These are phyloP conservation scores for Calonectria crousiana DNA, from an alignment of 2,329 filamentous ascomycete genomes.

Conservation along the genomic window DNA sequence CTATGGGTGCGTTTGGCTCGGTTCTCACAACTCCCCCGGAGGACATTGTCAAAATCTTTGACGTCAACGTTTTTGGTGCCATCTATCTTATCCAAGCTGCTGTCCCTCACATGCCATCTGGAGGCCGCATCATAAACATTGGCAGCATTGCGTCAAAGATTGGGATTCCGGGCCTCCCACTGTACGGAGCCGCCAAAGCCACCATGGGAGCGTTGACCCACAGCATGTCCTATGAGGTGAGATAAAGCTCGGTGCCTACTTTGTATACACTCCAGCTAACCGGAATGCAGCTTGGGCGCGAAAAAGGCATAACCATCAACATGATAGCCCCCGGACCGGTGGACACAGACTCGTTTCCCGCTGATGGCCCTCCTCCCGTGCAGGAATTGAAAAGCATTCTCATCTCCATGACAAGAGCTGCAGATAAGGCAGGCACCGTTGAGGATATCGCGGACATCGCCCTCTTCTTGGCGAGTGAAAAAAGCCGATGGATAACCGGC, in stretches of 20 bases:
- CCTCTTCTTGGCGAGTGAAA: constrained; percentile 29
- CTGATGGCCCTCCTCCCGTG: constrained; percentile 4
- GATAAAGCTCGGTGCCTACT: not conserved
- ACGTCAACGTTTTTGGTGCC: not conserved
- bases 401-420: constrained; percentile 44
- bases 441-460: constrained; percentile 25
- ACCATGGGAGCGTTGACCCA: constrained; percentile 49
- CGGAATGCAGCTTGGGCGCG: constrained; percentile 23
- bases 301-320: constrained; percentile 50
- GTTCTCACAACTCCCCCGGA: not conserved
- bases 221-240: constrained; percentile 47
- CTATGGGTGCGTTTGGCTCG: not conserved
- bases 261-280: not conserved
- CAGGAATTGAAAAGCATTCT: constrained; percentile 29
- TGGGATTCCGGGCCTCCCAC: constrained; percentile 17
- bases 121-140: constrained; percentile 11
- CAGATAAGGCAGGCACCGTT: constrained; percentile 30
- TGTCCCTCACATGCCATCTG: not conserved
- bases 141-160: constrained; percentile 32
- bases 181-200: constrained; percentile 45
- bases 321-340: constrained; percentile 53
- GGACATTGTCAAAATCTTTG: not conserved
- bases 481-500: constrained; percentile 35
- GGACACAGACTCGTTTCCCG: constrained; percentile 45
- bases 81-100: not conserved